Evolutionary conservation across 805 yeast genomes (phyloP).

Genomic region (Candida manassasensis): DNA sequence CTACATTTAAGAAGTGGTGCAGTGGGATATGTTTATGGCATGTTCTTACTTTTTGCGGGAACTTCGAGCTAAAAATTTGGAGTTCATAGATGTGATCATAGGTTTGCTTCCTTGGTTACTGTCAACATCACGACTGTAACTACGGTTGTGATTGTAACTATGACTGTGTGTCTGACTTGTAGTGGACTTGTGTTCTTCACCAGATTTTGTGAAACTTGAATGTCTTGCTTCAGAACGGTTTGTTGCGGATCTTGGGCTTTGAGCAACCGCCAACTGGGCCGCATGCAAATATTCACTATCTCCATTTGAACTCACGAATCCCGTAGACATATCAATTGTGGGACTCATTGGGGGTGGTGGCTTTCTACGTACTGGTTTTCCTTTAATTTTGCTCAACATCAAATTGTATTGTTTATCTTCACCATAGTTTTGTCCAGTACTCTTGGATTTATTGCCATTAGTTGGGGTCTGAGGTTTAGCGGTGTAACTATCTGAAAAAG

Average conservation of each 20-base stretch:
- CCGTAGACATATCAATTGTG: constrained; percentile 25
- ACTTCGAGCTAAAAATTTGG: constrained; percentile 57
- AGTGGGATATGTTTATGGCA: too few relatives aligned
- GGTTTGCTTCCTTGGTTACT: constrained; percentile 5
- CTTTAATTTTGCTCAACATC: constrained; percentile 13
- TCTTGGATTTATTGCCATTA: background rate
- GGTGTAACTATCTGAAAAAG: constrained; percentile 10
- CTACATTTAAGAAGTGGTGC: too few relatives aligned
- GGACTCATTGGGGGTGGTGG: constrained; percentile 28
- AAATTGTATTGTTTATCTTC: constrained; percentile 5
- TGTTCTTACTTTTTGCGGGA: constrained; percentile 41
- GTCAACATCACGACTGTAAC: background rate
- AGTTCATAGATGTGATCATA: constrained; percentile 51
- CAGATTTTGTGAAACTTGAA: constrained; percentile 35
- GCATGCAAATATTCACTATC: constrained; percentile 36
- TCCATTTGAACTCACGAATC: constrained; percentile 16
- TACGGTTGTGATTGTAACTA: background rate
- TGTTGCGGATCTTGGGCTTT: constrained; percentile 21
- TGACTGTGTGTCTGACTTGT: too few relatives aligned
- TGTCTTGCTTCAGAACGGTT: constrained; percentile 20
- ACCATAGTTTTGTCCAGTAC: background rate
- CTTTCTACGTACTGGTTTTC: constrained; percentile 17
- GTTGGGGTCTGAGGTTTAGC: constrained; percentile 8
- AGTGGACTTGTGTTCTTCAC: too few relatives aligned
- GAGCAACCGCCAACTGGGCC: constrained; percentile 40